Evolutionary conservation across 2,329 filamentous ascomycete genomes (phyloP), one percentile per base, ranked within the genome.

Genomic region (Ophiostoma sp.): DNA sequence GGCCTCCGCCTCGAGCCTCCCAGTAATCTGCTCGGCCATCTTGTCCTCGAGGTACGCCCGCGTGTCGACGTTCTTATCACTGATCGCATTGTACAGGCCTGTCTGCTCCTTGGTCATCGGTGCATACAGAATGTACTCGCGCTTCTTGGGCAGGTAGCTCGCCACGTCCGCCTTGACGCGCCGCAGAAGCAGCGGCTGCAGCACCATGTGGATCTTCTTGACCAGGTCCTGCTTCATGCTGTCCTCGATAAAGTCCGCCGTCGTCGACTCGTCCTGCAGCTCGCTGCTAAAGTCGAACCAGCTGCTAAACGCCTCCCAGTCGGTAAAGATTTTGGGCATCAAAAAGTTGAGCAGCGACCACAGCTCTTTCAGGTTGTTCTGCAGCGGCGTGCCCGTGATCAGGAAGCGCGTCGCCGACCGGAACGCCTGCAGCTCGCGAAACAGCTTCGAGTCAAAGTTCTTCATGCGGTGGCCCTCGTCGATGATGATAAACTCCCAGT

Each of bases 211-310:
- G n/a, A 99, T 91, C 73, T 94, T 97, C 68, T 93, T 89, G 1
- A 96, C 90, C 1, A 95, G 81, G 68, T 90, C 91, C 72, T 90
- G 88, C 76, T 92, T 91, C 67, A 90, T 87, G 69, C 91, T 87
- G 75, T 96, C 91, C 3, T 90, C 89, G 7, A 96, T 85, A 68
- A 96, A 90, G 64, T 94, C 87, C 67, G 92, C 88, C 0, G 93
- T 90, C 0, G 88, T 89, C 48, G 90, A 85, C 74, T 94, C 92
- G 72, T 98, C 92, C 70, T 96, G 88, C 1, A 99, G 84, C 8
- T 93, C 94, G 0, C 92, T 95, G 0, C 92, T 95, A 75, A 99
- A 99, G 78, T 99, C 94, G 73, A 99, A 99, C 94, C 94, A 98
- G 1, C 89, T 89, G 76, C 97, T 92, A 71, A 99, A 99, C 0